These are phyloP conservation scores for Eryngium alpinum DNA, from an alignment of 140 eudicot species.

Conservation along the genomic window DNA sequence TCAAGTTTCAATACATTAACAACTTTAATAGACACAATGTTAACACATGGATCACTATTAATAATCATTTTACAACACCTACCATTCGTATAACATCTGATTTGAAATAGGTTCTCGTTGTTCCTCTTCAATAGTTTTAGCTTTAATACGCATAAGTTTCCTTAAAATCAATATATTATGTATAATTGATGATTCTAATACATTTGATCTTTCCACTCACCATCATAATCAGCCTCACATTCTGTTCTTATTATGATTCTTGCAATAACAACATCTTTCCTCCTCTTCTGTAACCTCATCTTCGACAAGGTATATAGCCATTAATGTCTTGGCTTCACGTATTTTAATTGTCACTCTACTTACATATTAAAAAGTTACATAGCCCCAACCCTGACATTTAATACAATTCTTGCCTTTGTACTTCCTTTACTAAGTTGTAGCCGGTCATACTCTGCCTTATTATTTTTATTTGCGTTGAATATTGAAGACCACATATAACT, in stretches of 20 bases:
- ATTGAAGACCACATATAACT: background rate
- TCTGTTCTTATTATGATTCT: too few relatives aligned
- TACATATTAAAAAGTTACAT: background rate
- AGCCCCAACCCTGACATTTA: too few relatives aligned
- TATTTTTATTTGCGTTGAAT: background rate
- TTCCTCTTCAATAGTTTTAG: too few relatives aligned
- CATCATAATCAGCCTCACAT: too few relatives aligned
- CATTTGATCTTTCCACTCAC: too few relatives aligned
- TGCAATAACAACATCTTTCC: background rate
- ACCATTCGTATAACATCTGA: too few relatives aligned
- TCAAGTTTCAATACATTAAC: background rate
- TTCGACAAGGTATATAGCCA: background rate
- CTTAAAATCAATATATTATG: too few relatives aligned
- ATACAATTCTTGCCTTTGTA: too few relatives aligned
- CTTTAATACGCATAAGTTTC: too few relatives aligned
- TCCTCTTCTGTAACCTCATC: background rate
- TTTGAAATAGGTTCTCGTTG: too few relatives aligned
- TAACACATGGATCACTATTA: background rate
- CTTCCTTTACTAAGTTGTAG: background rate
- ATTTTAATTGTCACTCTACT: background rate
- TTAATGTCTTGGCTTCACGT: background rate
- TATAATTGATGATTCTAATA: too few relatives aligned
- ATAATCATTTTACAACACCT: too few relatives aligned
- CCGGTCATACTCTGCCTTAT: background rate
- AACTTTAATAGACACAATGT: background rate